These are phyloP conservation scores for Neurospora sp. DNA, from an alignment of 495 filamentous ascomycete genomes.

Conservation along the genomic window DNA sequence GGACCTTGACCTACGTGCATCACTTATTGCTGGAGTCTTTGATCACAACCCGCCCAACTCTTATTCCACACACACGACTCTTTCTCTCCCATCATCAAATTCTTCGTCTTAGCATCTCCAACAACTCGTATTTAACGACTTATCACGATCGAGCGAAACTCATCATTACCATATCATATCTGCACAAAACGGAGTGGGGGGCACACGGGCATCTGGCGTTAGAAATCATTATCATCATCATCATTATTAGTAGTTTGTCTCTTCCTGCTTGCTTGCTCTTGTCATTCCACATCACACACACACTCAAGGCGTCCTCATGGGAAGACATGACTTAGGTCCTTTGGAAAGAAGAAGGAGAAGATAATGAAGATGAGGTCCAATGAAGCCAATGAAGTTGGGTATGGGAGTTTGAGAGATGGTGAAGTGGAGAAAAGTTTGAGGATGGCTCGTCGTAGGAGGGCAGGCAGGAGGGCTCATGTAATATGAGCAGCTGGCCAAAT, in stretches of 20 bases:
- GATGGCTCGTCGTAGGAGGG: background rate
- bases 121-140: background rate
- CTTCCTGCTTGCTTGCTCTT: background rate
- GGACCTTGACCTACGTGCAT: background rate
- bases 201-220: background rate
- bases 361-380: background rate
- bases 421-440: background rate
- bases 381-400: background rate
- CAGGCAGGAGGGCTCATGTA: background rate
- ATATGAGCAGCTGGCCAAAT: background rate
- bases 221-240: background rate
- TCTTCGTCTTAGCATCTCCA: background rate
- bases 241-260: background rate
- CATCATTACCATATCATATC: background rate
- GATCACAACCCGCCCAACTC: background rate
- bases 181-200: background rate
- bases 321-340: background rate
- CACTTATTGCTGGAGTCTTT: background rate
- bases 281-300: background rate
- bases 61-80: background rate
- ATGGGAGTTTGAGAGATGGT: background rate
- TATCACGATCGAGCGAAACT: background rate
- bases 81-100: background rate
- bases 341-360: background rate
- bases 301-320: background rate